Percentiles rank a stretch among this genome's conserved stretches.
phyloP scores from a whole-genome alignment of 495 filamentous ascomycete genomes.

The Hyaloscypha bicolor region DNA sequence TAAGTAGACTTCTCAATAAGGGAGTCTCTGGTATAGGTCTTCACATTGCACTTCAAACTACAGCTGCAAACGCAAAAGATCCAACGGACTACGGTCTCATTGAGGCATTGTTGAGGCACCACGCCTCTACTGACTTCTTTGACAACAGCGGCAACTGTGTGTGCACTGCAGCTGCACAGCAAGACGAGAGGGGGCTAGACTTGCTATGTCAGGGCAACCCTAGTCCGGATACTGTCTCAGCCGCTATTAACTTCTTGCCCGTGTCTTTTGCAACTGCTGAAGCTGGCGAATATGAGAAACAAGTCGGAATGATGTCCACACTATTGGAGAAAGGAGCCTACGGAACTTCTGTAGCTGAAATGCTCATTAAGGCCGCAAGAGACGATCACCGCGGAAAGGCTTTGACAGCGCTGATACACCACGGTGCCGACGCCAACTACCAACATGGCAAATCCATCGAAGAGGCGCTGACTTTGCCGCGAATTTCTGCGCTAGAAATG shows the following conservation, averaged over 20 bases:
- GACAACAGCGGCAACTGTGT: constrained; percentile 11
- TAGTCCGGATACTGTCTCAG: constrained; percentile 5
- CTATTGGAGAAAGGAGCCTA: constrained; percentile 7
- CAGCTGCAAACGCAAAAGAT: constrained; percentile 1
- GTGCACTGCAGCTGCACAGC: constrained; percentile 1
- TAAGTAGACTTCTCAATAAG: constrained; percentile 6
- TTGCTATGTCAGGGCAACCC: constrained; percentile 6
- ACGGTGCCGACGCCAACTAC: constrained; percentile 1
- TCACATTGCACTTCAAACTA: constrained; percentile 10
- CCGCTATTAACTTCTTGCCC: constrained; percentile 2
- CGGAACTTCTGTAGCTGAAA: neutral
- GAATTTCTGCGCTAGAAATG: constrained; percentile 2
- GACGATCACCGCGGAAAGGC: constrained; percentile 8
- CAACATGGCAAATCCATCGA: constrained; percentile 5
- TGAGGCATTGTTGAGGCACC: neutral
- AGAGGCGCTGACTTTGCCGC: neutral
- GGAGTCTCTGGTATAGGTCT: neutral
- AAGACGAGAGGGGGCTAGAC: constrained; percentile 4
- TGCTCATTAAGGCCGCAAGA: constrained; percentile 3
- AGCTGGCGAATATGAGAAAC: constrained; percentile 4
- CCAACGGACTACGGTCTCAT: constrained; percentile 8
- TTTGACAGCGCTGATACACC: constrained; percentile 1
- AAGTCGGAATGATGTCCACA: constrained; percentile 1
- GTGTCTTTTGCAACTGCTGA: constrained; percentile 4
- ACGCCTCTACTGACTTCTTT: constrained; percentile 8